Evolutionary conservation across 2,329 filamentous ascomycete genomes (phyloP), one percentile per base, ranked within the genome.

Genomic region (Domatiomyces catenatus): DNA sequence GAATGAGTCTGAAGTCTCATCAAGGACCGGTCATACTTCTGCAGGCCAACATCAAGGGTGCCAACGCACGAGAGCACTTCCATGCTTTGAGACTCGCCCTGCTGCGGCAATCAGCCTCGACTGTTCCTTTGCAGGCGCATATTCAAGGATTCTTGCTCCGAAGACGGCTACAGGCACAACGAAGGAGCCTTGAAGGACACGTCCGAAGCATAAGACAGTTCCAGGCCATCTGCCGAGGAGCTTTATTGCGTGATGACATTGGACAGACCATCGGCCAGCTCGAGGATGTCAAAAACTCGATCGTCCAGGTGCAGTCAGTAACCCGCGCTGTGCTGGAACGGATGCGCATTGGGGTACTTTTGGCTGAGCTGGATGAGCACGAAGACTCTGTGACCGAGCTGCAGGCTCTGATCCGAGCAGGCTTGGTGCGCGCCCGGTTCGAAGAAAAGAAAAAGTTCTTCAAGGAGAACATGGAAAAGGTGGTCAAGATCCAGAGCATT

Each of bases 401-500:
- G 20, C 89, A 96, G 65, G 75, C 88, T 4, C 74, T 79, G 5
- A 78, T 83, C 6, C 80, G 83, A 59, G 90, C 80, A 2, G 81
- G 79, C 60, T 66, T 93, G 2, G 77, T 96, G 28, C 79, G 90
- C 32, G 75, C 72, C 12, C 75, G 74, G 17, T 96, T 94, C 60
- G 79, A 77, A 48, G 86, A 93, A 66, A 94, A 94, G 74, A 81
- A 84, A 63, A 81, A 80, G 19, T 90, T 84, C 69, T 98, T 89
- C 72, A 83, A 84, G 59, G 83, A 94, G 68, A 98, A 98, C 63
- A 98, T 98, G 92, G 81, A 94, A 62, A 96, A 93, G 68, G 92
- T 98, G 22, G 83, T 98, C 73, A 98, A 98, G 68, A 88, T 96
- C 51, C 93, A 98, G 65, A 98, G 92, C 64, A 94, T 96, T 58